Conservation (phyloP, 352 stramenopile species). For the Ochromonadaceae sp. region DNA sequence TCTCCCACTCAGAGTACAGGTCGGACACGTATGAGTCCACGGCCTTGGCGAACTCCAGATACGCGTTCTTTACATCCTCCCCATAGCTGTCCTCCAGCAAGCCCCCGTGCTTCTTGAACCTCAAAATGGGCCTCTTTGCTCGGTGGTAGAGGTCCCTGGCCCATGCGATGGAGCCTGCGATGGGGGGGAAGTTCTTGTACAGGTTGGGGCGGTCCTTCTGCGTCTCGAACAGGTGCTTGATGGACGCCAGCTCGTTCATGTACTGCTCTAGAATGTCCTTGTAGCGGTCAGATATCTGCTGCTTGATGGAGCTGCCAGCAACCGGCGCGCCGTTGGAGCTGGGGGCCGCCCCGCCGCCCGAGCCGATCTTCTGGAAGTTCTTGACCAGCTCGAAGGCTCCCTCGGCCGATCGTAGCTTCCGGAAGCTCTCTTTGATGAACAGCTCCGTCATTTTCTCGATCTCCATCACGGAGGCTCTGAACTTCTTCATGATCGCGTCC, state of each 20-base stretch:
- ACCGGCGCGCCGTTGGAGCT: not conserved
- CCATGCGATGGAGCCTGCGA: conserved; percentile 48
- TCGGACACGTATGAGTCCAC: conserved; percentile 79
- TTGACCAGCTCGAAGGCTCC: conserved; percentile 86
- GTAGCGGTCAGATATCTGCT: conserved; percentile 90
- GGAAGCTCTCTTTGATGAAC: conserved; percentile 87
- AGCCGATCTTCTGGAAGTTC: conserved; percentile 82
- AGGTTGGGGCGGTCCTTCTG: conserved; percentile 58
- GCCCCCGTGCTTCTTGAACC: conserved; percentile 76
- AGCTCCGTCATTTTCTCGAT: conserved; percentile 83
- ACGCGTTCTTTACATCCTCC: conserved; percentile 79
- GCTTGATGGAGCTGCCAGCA: conserved; percentile 78
- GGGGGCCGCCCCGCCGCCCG: not conserved
- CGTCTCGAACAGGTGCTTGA: conserved; percentile 67
- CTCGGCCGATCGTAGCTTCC: conserved; percentile 80
- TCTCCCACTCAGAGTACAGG: conserved; percentile 77
- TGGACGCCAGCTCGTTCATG: conserved; percentile 76
- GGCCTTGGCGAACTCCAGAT: conserved; percentile 71
- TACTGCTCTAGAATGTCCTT: conserved; percentile 90
- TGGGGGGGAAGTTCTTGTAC: conserved; percentile 80
- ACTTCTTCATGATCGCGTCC: conserved; percentile 80
- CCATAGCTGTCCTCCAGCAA: conserved; percentile 68
- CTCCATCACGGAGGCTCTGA: conserved; percentile 73
- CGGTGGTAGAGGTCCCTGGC: conserved; percentile 57
- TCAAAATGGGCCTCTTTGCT: conserved; percentile 80